Percentiles rank a stretch among this genome's conserved stretches.
Evolutionary conservation across 441 rosid genomes (phyloP).

Genomic region (Breynia disticha): DNA sequence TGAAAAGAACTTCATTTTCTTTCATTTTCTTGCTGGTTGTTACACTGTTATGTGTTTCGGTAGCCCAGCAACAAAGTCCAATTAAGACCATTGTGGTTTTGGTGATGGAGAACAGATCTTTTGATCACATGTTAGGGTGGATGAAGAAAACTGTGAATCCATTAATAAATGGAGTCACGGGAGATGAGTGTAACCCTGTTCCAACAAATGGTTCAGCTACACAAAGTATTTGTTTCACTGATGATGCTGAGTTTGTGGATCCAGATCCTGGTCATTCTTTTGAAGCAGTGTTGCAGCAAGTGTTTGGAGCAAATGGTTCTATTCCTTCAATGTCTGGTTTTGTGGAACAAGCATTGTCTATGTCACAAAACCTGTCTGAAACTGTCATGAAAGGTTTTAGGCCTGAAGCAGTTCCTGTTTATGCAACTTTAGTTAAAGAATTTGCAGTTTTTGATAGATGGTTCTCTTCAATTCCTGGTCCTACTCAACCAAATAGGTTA

Average conservation of each 20-base stretch:
- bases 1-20: neutral
- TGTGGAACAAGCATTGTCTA: conserved; percentile 69
- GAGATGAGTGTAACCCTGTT: conserved; percentile 78
- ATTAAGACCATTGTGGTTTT: conserved; percentile 77
- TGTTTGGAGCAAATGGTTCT: conserved; percentile 48
- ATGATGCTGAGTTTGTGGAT: conserved; percentile 84
- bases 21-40: conserved; percentile 35
- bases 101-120: conserved; percentile 91
- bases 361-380: conserved; percentile 59
- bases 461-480: conserved; percentile 95
- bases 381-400: conserved; percentile 82
- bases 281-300: conserved; percentile 71
- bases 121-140: conserved; percentile 96
- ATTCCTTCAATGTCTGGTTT: conserved; percentile 85
- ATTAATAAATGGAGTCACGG: conserved; percentile 65
- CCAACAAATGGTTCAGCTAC: conserved; percentile 29
- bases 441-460: conserved; percentile 89
- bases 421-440: conserved; percentile 48
- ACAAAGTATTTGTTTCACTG: conserved; percentile 55
- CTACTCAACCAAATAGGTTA: conserved; percentile 89
- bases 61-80: conserved; percentile 45
- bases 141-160: conserved; percentile 74
- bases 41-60: conserved; percentile 28
- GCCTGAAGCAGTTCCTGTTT: conserved; percentile 66
- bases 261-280: conserved; percentile 98